phyloP scores from a whole-genome alignment of 208 protist species.

The Trypanosoma conorhini region DNA sequence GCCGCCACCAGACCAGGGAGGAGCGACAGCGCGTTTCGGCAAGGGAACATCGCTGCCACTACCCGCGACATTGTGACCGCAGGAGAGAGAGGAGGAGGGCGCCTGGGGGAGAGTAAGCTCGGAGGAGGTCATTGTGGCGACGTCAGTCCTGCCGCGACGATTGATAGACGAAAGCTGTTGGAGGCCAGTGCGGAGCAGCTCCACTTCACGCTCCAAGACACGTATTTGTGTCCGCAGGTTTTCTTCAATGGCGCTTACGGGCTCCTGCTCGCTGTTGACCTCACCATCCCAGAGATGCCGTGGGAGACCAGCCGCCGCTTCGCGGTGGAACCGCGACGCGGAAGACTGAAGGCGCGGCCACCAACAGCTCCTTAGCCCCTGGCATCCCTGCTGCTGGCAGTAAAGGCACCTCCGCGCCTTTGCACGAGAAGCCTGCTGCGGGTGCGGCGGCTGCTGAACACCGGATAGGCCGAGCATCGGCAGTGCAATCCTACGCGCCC shows the following conservation, averaged over 20 bases:
- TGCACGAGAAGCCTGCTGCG: background rate
- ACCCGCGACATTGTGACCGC: background rate
- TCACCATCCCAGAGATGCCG: background rate
- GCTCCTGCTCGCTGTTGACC: constrained; percentile 1
- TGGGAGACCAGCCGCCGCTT: background rate
- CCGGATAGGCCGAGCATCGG: constrained; percentile 4
- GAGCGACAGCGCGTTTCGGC: constrained; percentile 4
- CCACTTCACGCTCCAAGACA: constrained; percentile 59
- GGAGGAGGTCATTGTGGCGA: background rate
- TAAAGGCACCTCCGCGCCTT: constrained; percentile 22
- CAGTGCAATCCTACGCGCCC: background rate
- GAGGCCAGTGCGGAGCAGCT: constrained; percentile 36
- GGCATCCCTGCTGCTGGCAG: constrained; percentile 23
- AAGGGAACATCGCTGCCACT: background rate
- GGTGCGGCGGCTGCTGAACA: constrained; percentile 5
- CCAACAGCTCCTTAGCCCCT: constrained; percentile 17
- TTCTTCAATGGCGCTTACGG: constrained; percentile 19
- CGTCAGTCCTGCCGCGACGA: constrained; percentile 5
- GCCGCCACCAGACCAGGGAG: background rate
- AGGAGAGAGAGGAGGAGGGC: background rate
- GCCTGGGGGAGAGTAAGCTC: background rate
- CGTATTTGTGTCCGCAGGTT: constrained; percentile 58
- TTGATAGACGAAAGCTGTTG: background rate
- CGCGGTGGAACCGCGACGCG: background rate
- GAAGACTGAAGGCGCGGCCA: constrained; percentile 10